Base-by-base conservation (phyloP, 257 asterid genomes). In the Coffea eugenioides region DNA sequence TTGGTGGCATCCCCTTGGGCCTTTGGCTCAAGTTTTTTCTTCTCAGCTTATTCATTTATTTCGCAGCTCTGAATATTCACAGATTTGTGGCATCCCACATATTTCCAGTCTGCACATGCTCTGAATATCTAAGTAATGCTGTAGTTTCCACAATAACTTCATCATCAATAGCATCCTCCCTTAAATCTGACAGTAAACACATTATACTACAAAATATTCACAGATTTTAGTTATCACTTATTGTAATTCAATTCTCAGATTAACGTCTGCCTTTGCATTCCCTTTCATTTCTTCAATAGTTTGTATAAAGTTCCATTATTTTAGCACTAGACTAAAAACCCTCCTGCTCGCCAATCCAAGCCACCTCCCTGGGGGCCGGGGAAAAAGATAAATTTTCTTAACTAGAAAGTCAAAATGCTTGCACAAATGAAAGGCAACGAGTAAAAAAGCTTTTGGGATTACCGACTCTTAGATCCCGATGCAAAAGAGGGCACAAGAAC, bases 191-290 rank as follows among this genome's bases (percentile, higher is more conserved):
- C 6, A 69, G 20, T 10, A 7, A 18, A 7, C 39, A 20, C 65
- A 31, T 61, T 15, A 20, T 12, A 74, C 20, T 74, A 56, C 25
- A 39, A 34, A 74, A 36, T 25, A 45, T 14, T 11, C 7, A 7
- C 46, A 54, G 5, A 14, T 14, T 54, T 27, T 52, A 54, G 41
- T 18, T 57, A 1, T 57, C 8, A 57, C 23, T 16, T 11, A 74
- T 45, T 16, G 61, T 61, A 78, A 74, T 54, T 16, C 27, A 67
- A 18, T 68, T 78, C 49, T 8, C 8, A 4, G 41, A 69, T n/a
- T 16, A 80, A 71, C 25, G 70, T 59, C 62, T 62, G 43, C 54
- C 31, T 77, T 74, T 23, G 43, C 27, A 61, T 39, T 46, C 48
- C 34, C 67, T 62, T 34, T 13, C 56, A 48, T 18, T 34, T 64